phyloP scores from a whole-genome alignment of 352 stramenopile genomes.

The Pythium phragmitis region DNA sequence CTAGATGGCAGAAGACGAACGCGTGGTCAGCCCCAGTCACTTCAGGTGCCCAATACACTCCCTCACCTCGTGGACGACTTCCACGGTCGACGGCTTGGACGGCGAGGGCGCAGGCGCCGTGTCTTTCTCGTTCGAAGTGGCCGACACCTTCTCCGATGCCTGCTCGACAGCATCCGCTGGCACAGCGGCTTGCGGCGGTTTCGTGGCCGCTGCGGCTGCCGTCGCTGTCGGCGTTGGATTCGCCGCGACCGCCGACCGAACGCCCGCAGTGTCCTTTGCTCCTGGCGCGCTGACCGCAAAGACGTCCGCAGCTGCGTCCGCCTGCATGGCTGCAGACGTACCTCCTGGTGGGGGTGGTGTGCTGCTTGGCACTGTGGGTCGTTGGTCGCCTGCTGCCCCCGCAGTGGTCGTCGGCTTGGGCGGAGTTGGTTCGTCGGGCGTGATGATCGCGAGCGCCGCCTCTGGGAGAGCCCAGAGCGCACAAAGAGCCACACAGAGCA shows the following conservation, averaged over 20 bases:
- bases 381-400: not conserved
- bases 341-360: not conserved
- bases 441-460: slow-evolving; percentile 26
- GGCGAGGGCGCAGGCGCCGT: not conserved
- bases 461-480: not conserved
- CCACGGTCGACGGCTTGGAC: slow-evolving; percentile 4
- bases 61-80: slow-evolving; percentile 25
- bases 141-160: not conserved
- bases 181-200: not conserved
- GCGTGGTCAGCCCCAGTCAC: not conserved
- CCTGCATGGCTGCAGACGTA: not conserved
- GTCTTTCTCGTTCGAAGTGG: slow-evolving; percentile 1
- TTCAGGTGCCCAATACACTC: not conserved
- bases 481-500: slow-evolving; percentile 6
- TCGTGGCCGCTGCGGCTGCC: not conserved
- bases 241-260: not conserved
- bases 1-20: not conserved
- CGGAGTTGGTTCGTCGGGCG: slow-evolving; percentile 28
- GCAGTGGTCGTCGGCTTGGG: slow-evolving; percentile 7
- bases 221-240: not conserved
- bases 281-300: not conserved
- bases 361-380: not conserved
- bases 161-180: not conserved
- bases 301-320: not conserved
- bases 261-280: slow-evolving; percentile 2